phyloP scores from a whole-genome alignment of 306 rosid species.

The Sicyos baderoa region DNA sequence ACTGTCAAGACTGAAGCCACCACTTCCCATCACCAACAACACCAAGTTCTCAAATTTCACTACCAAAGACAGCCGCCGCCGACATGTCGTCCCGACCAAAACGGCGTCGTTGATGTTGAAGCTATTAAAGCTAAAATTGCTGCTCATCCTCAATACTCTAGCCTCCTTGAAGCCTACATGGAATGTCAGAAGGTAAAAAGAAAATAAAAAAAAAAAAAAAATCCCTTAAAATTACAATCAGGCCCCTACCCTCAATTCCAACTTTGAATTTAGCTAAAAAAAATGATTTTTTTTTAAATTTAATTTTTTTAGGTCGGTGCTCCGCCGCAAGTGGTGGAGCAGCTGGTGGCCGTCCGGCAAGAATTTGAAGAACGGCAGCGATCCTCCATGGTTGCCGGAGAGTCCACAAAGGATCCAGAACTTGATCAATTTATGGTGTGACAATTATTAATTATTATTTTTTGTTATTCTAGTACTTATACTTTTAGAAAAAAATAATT shows the following conservation, averaged over 20 bases:
- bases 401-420: slow-evolving; percentile 73
- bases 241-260: neutral
- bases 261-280: too few relatives aligned
- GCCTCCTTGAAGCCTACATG: slow-evolving; percentile 81
- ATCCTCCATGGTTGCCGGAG: slow-evolving; percentile 52
- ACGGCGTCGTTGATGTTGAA: slow-evolving; percentile 47
- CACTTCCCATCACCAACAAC: slow-evolving; percentile 37
- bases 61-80: slow-evolving; percentile 13
- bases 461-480: too few relatives aligned
- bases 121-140: slow-evolving; percentile 79
- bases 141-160: slow-evolving; percentile 87
- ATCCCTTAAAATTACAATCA: neutral
- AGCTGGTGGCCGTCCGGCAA: slow-evolving; percentile 55
- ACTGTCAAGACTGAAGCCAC: slow-evolving; percentile 56
- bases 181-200: slow-evolving; percentile 81
- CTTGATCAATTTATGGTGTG: slow-evolving; percentile 93
- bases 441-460: too few relatives aligned
- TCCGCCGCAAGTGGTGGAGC: slow-evolving; percentile 79
- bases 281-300: too few relatives aligned
- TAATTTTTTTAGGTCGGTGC: slow-evolving; percentile 37
- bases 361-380: slow-evolving; percentile 74
- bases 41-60: slow-evolving; percentile 37
- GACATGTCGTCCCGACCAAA: slow-evolving; percentile 20
- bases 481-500: too few relatives aligned
- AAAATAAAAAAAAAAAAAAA: neutral